These are phyloP conservation scores for Candida tallmaniae DNA, from an alignment of 805 yeast species.

Conservation along the genomic window DNA sequence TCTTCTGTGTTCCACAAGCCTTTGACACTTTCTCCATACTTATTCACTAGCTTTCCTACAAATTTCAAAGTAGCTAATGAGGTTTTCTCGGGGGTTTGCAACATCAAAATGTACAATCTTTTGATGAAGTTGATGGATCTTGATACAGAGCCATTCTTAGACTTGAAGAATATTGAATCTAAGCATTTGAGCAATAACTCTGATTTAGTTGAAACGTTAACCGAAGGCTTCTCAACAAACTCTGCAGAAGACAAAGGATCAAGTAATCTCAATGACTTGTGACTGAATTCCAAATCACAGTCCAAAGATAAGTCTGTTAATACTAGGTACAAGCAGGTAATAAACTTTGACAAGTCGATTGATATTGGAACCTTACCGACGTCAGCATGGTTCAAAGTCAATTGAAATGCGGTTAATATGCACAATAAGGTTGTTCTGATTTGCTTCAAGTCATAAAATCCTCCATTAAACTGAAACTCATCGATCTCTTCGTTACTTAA, in stretches of 20 bases:
- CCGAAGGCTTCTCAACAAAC: constrained; percentile 55
- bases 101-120: constrained; percentile 59
- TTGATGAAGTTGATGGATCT: constrained; percentile 82
- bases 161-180: constrained; percentile 76
- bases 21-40: constrained; percentile 63
- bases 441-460: constrained; percentile 34
- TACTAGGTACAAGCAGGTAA: constrained; percentile 67
- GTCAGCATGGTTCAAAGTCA: constrained; percentile 65
- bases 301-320: constrained; percentile 68
- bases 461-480: constrained; percentile 22
- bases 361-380: constrained; percentile 57
- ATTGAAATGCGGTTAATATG: constrained; percentile 84
- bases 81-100: constrained; percentile 86
- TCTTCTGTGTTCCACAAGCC: constrained; percentile 87
- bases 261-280: constrained; percentile 71
- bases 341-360: constrained; percentile 72
- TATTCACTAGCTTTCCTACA: constrained; percentile 66
- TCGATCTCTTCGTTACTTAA: constrained; percentile 18
- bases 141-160: constrained; percentile 59
- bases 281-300: constrained; percentile 81
- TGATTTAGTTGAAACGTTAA: constrained; percentile 83
- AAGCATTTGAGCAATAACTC: constrained; percentile 75
- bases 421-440: constrained; percentile 76
- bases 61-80: constrained; percentile 73
- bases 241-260: constrained; percentile 57